Evolutionary conservation across 2,329 filamentous ascomycete species (phyloP).

Genomic region (Cladobotryum protrusum): DNA sequence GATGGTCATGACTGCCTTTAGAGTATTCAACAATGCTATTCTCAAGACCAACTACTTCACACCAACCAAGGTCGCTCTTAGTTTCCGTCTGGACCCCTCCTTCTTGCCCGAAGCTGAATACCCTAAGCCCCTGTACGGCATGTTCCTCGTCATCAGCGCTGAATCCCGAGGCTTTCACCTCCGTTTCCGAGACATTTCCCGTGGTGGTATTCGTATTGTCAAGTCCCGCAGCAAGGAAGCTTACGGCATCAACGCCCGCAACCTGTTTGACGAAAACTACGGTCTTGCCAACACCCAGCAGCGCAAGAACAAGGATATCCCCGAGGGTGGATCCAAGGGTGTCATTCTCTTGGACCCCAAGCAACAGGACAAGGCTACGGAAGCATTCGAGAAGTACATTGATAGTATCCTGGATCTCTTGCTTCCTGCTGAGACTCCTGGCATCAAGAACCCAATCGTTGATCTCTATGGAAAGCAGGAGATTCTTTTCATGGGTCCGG

Average conservation of each 20-base stretch:
- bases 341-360: slow-evolving; percentile 90
- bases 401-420: slow-evolving; percentile 96
- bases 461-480: slow-evolving; percentile 92
- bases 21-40: slow-evolving; percentile 87
- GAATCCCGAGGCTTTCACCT: slow-evolving; percentile 97
- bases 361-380: slow-evolving; percentile 85
- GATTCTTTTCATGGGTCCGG: slow-evolving; percentile 96
- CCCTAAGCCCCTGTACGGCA: slow-evolving; percentile 86
- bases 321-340: slow-evolving; percentile 95
- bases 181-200: slow-evolving; percentile 92
- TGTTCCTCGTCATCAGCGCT: slow-evolving; percentile 97
- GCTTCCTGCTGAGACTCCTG: slow-evolving; percentile 80
- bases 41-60: slow-evolving; percentile 98
- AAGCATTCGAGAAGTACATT: slow-evolving; percentile 99
- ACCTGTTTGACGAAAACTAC: slow-evolving; percentile 98
- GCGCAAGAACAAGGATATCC: slow-evolving; percentile 99
- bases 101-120: slow-evolving; percentile 93
- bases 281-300: slow-evolving; percentile 97
- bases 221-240: slow-evolving; percentile 96
- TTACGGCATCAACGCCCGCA: slow-evolving; percentile 92
- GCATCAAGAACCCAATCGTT: slow-evolving; percentile 98
- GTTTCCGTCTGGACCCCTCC: slow-evolving; percentile 83
- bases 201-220: slow-evolving; percentile 96
- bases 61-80: slow-evolving; percentile 94
- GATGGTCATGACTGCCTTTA: slow-evolving; percentile 96